These are phyloP conservation scores for Gnetum montanum DNA, from an alignment of 75 land plant genomes.

Conservation along the genomic window DNA sequence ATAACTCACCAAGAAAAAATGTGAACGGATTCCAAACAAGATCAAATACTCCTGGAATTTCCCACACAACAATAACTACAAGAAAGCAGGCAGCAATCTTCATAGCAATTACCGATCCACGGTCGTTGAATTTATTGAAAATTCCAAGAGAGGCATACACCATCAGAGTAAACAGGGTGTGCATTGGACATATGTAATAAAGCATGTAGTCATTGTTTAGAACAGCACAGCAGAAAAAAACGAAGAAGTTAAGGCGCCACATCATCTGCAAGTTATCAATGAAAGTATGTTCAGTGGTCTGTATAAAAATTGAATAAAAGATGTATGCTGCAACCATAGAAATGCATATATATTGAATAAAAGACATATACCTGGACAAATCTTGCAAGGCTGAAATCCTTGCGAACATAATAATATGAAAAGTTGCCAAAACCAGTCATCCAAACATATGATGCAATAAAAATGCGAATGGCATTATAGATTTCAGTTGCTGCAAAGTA, in stretches of 20 bases:
- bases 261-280: constrained; percentile 70
- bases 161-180: constrained; percentile 97
- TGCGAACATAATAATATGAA: constrained; percentile 91
- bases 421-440: constrained; percentile 99
- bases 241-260: constrained; percentile 98
- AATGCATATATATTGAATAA: not conserved
- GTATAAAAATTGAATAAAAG: too few relatives aligned
- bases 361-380: constrained; percentile 70
- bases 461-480: constrained; percentile 94
- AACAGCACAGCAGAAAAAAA: constrained; percentile 81
- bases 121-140: constrained; percentile 83
- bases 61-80: constrained; percentile 88
- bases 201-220: constrained; percentile 94
- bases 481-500: constrained; percentile 96
- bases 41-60: constrained; percentile 92
- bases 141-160: constrained; percentile 94
- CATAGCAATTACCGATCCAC: constrained; percentile 63
- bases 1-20: constrained; percentile 65
- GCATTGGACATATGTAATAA: constrained; percentile 99
- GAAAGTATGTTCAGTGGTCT: too few relatives aligned
- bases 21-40: constrained; percentile 81
- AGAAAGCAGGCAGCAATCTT: constrained; percentile 71
- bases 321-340: not conserved
- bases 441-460: constrained; percentile 98
- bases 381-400: constrained; percentile 91